Percentiles rank a stretch among this genome's conserved stretches.
Evolutionary conservation across 192 early-diverging fungal species (phyloP).

Genomic region (Umbelopsis sp.): DNA sequence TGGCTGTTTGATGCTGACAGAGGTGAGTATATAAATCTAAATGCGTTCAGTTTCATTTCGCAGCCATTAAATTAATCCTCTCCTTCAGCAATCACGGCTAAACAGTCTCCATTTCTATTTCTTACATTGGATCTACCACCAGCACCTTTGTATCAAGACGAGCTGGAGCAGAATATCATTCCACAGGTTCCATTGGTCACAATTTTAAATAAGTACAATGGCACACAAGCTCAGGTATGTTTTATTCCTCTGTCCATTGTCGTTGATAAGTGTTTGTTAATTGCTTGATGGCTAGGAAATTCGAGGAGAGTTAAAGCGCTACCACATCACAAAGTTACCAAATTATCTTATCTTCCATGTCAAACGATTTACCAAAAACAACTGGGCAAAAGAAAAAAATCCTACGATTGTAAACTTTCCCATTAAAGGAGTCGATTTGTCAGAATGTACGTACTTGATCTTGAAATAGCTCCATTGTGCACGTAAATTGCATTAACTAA

Average conservation of each 20-base stretch:
- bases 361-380: conserved; percentile 87
- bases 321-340: conserved; percentile 76
- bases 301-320: conserved; percentile 62
- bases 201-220: conserved; percentile 86
- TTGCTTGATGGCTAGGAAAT: conserved; percentile 38
- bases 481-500: too few relatives aligned
- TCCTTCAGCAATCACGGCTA: conserved; percentile 54
- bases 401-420: conserved; percentile 97
- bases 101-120: conserved; percentile 76
- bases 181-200: conserved; percentile 87
- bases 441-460: conserved; percentile 69
- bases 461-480: too few relatives aligned
- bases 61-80: background rate
- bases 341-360: conserved; percentile 89
- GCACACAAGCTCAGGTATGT: conserved; percentile 63
- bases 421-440: conserved; percentile 83
- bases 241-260: background rate
- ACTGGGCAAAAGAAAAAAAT: conserved; percentile 87
- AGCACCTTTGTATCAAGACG: conserved; percentile 88
- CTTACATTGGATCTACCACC: conserved; percentile 90
- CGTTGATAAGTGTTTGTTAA: background rate
- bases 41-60: background rate
- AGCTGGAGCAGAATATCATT: conserved; percentile 82
- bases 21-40: conserved; percentile 25
- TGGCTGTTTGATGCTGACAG: conserved; percentile 49